Evolutionary conservation across 2,329 filamentous ascomycete genomes (phyloP), one percentile per base, ranked within the genome.

Genomic region (Aspergillus chevalieri): DNA sequence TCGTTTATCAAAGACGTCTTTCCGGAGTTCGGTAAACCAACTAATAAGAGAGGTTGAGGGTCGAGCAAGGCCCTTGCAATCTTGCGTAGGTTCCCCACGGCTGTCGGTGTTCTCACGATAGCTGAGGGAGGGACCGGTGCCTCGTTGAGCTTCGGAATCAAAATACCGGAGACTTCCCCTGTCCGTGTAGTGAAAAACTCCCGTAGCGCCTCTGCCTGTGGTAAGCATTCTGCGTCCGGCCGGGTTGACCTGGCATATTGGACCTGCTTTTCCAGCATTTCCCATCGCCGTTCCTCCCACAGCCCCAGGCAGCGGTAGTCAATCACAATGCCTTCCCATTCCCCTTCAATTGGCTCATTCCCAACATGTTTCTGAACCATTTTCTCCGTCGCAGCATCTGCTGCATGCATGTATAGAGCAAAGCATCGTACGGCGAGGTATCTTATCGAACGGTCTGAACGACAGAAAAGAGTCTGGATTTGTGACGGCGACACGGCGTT

Each of bases 1-100:
- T 96, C 86, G 56, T 89, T 86, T 12, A 94, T 82, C 17, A 95
- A 71, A 0, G 88, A 84, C 0, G 93, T 96, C 74, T 99, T 99
- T 46, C 93, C 93, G 28, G 87, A 87, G 17, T 94, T 92, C 6
- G 92, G 82, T 12, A 88, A 75, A 1, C 93, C 93, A 54, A 89
- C 82, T 4, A 98, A 77, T 17, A 98, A 75, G 33, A 96, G 77
- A 0, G 94, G 89, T 0, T 83, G 82, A 1, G 80, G 66, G 3
- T 76, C 76, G 42, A 86, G 83, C 26, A 98, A 74, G 43, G 84
- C 79, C 24, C 71, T 69, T 2, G 87, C 86, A 49, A 97, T 78
- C 9, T 68, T 75, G 60, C 82, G 80, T 34, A 95, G 74, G 57
- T 97, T 98, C 8, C 67, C 66, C 28, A 79, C 71, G 0, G 90